These are phyloP conservation scores for Solanum bukasovii DNA, from an alignment of 257 asterid species.

Conservation along the genomic window DNA sequence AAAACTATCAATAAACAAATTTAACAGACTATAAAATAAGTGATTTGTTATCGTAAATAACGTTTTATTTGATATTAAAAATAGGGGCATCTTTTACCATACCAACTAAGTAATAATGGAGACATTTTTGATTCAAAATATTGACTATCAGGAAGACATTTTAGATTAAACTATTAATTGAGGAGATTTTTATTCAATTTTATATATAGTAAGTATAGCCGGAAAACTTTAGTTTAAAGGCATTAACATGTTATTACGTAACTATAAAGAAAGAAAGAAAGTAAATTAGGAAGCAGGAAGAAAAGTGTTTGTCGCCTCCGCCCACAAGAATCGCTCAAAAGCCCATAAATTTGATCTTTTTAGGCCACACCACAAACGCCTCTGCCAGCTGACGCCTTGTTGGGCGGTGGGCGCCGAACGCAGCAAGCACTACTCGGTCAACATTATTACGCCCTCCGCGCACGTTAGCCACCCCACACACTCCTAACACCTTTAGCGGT, in stretches of 20 bases:
- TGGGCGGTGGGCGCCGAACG: conserved; percentile 1
- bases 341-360: neutral
- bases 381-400: neutral
- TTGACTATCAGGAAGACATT: too few species aligned
- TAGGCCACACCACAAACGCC: neutral
- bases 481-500: conserved; percentile 34
- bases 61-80: too few species aligned
- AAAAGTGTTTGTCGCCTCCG: neutral
- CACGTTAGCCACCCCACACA: conserved; percentile 57
- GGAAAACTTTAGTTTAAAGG: neutral
- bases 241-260: neutral
- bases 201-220: neutral
- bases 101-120: too few species aligned
- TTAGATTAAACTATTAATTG: too few species aligned
- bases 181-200: neutral
- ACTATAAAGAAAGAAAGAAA: neutral
- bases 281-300: neutral
- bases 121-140: too few species aligned
- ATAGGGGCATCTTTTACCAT: too few species aligned
- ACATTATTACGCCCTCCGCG: conserved; percentile 23
- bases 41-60: too few species aligned
- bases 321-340: neutral
- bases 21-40: too few species aligned
- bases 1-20: too few species aligned
- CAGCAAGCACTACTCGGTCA: neutral